These are phyloP conservation scores for Petrea volubilis DNA, from an alignment of 257 asterid genomes.

Conservation along the genomic window DNA sequence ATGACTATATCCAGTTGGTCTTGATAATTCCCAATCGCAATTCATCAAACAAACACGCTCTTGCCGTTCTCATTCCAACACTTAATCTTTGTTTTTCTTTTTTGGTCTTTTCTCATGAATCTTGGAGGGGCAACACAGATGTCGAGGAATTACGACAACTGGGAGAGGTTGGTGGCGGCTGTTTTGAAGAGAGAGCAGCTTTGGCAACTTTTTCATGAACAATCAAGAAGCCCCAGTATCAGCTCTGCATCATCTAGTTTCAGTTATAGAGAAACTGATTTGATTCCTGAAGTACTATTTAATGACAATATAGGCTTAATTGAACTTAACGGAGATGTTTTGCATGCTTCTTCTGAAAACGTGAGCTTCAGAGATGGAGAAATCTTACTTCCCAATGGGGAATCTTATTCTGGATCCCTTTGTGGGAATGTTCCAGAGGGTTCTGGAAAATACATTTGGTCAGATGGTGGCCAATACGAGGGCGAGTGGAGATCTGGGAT, in stretches of 20 bases:
- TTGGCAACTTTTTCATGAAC: constrained; percentile 13
- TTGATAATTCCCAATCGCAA: too few species aligned
- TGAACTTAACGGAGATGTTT: constrained; percentile 53
- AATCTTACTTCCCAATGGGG: constrained; percentile 57
- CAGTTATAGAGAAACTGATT: too few species aligned
- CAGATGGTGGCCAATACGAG: constrained; percentile 83
- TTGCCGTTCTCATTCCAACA: too few species aligned
- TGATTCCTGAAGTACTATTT: too few species aligned
- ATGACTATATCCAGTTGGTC: too few species aligned
- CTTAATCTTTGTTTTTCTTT: too few species aligned
- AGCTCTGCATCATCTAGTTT: constrained; percentile 10
- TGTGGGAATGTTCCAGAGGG: constrained; percentile 77
- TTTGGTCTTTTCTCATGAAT: too few species aligned
- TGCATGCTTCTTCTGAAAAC: constrained; percentile 48
- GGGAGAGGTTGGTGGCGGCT: constrained; percentile 23
- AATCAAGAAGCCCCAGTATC: constrained; percentile 12
- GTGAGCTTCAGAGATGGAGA: constrained; percentile 47
- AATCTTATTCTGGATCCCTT: constrained; percentile 65
- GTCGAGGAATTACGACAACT: constrained; percentile 14
- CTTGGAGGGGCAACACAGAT: too few species aligned
- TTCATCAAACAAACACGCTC: too few species aligned
- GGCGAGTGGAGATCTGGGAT: constrained; percentile 97
- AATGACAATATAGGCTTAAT: constrained; percentile 34
- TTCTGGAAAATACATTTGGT: constrained; percentile 71
- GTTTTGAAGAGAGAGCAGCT: constrained; percentile 15